Evolutionary conservation across 352 stramenopile species (phyloP).

Genomic region (Phytophthora multivora): DNA sequence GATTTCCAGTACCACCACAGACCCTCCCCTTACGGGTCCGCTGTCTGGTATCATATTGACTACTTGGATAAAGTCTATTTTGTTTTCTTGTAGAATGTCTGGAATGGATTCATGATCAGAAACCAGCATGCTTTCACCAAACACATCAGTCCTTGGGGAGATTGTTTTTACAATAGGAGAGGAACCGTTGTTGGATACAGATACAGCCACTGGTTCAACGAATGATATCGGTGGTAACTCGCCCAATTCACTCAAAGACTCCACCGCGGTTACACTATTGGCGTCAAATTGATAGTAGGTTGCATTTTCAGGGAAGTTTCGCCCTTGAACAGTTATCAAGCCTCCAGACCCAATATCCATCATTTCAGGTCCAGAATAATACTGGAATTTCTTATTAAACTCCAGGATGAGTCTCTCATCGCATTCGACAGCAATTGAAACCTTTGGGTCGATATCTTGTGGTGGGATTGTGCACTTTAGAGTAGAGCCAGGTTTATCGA

Average conservation of each 20-base stretch:
- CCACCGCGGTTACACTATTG: constrained; percentile 1
- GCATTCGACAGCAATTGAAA: constrained; percentile 39
- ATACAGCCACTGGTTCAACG: constrained; percentile 20
- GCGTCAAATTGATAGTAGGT: constrained; percentile 36
- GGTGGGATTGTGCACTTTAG: constrained; percentile 38
- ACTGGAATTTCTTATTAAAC: constrained; percentile 38
- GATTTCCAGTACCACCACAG: constrained; percentile 29
- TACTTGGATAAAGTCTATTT: not conserved
- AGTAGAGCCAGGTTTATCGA: not conserved
- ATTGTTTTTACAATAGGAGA: constrained; percentile 9
- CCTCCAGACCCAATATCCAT: constrained; percentile 11
- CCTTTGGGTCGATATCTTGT: constrained; percentile 3
- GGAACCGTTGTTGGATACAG: constrained; percentile 44
- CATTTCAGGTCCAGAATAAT: constrained; percentile 32
- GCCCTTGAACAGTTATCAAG: constrained; percentile 29
- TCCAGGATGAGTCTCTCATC: constrained; percentile 23
- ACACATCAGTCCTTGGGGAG: constrained; percentile 30
- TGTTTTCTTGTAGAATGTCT: not conserved
- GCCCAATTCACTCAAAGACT: constrained; percentile 26
- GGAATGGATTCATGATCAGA: constrained; percentile 26
- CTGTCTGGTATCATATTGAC: constrained; percentile 2
- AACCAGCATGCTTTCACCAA: constrained; percentile 33
- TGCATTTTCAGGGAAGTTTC: constrained; percentile 21
- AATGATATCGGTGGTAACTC: constrained; percentile 20
- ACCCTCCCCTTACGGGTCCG: constrained; percentile 36